phyloP scores from a whole-genome alignment of 768 basidiomycete genomes.

The Asterophora parasitica region DNA sequence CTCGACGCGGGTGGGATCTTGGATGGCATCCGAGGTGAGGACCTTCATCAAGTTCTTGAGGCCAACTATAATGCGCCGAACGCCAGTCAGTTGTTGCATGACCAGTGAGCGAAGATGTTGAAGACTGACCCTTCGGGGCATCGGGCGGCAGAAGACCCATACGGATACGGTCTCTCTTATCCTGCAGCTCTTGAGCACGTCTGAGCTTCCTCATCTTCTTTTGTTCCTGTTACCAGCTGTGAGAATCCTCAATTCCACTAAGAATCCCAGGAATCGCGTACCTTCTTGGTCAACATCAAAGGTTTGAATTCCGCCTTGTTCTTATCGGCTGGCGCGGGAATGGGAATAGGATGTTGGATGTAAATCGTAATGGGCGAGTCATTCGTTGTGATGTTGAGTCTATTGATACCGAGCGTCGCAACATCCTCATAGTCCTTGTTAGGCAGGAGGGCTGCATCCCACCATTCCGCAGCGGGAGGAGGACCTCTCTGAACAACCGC shows the following conservation, averaged over 20 bases:
- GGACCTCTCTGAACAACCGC: conserved; percentile 55
- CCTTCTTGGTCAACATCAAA: conserved; percentile 91
- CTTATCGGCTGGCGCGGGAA: conserved; percentile 87
- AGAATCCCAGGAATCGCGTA: conserved; percentile 14
- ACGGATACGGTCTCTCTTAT: conserved; percentile 89
- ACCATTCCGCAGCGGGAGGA: conserved; percentile 94
- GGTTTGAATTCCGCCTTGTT: conserved; percentile 74
- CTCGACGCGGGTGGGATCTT: conserved; percentile 97
- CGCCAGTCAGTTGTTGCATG: background rate
- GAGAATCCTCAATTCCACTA: background rate
- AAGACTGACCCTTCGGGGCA: conserved; percentile 77
- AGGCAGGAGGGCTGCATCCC: conserved; percentile 86
- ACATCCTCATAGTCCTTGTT: conserved; percentile 79
- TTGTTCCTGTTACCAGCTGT: conserved; percentile 54
- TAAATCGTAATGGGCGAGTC: conserved; percentile 84
- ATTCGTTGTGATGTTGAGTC: conserved; percentile 57
- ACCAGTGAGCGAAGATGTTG: background rate
- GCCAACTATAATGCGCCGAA: conserved; percentile 54
- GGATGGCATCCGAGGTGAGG: conserved; percentile 91
- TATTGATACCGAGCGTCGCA: conserved; percentile 41
- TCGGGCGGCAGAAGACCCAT: conserved; percentile 97
- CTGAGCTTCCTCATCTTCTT: conserved; percentile 96
- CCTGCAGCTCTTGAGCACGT: conserved; percentile 84
- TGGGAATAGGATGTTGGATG: conserved; percentile 95
- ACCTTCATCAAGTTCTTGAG: conserved; percentile 97